Conservation (phyloP, 495 filamentous ascomycete genomes). For the Cladorrhinum samala region DNA sequence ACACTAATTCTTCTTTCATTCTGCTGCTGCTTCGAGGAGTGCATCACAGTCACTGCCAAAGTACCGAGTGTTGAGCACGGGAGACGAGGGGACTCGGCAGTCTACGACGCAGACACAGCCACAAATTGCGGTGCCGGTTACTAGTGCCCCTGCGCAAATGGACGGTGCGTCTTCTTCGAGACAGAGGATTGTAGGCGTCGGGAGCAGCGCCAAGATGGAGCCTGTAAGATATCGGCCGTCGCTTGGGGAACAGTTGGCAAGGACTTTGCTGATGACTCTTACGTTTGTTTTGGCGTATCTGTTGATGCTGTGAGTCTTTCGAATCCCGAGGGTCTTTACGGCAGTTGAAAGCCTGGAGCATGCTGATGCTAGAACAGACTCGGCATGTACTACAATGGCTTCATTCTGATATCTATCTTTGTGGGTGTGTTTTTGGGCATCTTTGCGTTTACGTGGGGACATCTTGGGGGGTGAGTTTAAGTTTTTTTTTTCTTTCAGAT, state of each 20-base stretch:
- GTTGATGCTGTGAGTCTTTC: background rate
- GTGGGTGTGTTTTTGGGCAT: slow-evolving; percentile 1
- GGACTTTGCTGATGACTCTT: background rate
- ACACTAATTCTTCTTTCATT: too few species aligned
- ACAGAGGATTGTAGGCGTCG: background rate
- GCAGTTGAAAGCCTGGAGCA: background rate
- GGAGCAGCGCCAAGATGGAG: background rate
- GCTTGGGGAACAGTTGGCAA: background rate
- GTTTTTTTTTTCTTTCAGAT: too few species aligned
- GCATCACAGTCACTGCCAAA: too few species aligned
- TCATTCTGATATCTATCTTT: background rate
- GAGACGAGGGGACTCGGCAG: too few species aligned
- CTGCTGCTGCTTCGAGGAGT: too few species aligned
- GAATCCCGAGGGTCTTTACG: too few species aligned
- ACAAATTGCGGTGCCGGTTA: too few species aligned
- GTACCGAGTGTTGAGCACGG: too few species aligned
- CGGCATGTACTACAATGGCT: slow-evolving; percentile 4
- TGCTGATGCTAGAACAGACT: background rate
- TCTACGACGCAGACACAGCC: too few species aligned
- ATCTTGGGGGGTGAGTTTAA: background rate
- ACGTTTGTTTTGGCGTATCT: slow-evolving; percentile 1
- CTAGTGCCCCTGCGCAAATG: too few species aligned
- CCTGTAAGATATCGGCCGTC: background rate
- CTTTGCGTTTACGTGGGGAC: background rate
- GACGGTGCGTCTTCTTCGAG: background rate